These are phyloP conservation scores for Erysiphe pulchra DNA, from an alignment of 2,329 filamentous ascomycete species.

Conservation along the genomic window DNA sequence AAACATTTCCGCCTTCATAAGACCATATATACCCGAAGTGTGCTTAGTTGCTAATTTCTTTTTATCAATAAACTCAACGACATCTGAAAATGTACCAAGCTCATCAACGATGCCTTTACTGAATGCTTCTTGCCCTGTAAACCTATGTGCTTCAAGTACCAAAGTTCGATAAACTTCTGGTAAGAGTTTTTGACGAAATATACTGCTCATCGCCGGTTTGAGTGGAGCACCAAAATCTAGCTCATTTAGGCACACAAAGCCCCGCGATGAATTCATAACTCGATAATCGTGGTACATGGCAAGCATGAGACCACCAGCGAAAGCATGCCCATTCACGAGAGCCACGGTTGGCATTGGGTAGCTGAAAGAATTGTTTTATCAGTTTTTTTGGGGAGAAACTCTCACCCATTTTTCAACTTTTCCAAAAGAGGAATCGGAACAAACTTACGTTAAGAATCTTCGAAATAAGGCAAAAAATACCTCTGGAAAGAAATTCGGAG, in stretches of 20 bases:
- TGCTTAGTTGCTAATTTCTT: conserved; percentile 34
- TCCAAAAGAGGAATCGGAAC: no score
- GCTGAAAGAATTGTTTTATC: no score
- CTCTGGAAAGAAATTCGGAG: no score
- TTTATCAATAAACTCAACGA: conserved; percentile 30
- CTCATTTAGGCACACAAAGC: conserved; percentile 63
- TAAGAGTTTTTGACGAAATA: conserved; percentile 46
- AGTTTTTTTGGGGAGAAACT: conserved; percentile 22
- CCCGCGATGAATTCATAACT: conserved; percentile 41
- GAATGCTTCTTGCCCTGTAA: conserved; percentile 34
- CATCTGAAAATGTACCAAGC: conserved; percentile 37
- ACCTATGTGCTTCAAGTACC: conserved; percentile 49
- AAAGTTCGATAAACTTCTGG: conserved; percentile 30
- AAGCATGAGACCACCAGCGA: conserved; percentile 60
- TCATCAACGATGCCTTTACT: conserved; percentile 42
- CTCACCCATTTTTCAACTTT: no score
- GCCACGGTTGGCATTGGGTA: no score
- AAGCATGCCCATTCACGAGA: conserved; percentile 30
- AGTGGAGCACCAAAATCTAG: conserved; percentile 57
- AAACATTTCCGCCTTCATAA: conserved; percentile 55
- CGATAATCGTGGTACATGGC: conserved; percentile 68
- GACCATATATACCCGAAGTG: conserved; percentile 39
- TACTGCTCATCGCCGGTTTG: conserved; percentile 42
- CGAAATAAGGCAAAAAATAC: no score
- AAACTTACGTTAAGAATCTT: no score